Base-by-base conservation (phyloP, 305 asterid genomes). In the Plantago lanceolata region DNA sequence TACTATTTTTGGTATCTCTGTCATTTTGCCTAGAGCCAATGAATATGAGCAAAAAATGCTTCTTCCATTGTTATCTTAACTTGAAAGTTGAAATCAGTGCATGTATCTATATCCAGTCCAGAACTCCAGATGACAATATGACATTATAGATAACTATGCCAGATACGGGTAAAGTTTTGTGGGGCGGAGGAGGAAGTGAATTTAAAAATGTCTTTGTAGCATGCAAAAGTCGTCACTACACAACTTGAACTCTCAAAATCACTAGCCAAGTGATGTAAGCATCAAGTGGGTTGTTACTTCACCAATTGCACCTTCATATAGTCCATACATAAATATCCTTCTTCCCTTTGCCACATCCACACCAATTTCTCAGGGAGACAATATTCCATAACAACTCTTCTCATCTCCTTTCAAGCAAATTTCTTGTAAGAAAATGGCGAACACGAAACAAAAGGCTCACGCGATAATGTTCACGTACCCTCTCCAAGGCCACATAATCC, bases 401-500 rank as follows among this genome's bases (percentile, higher is more conserved):
- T 55, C 19, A 11, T 14, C 18, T 26, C 11, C 44, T 19, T 26
- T 28, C 5, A 28, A 55, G 43, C 40, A 55, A 12, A 21, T 55
- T 55, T 9, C 17, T 24, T 3, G 20, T 15, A 21, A 15, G 59
- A 54, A 55, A 55, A 55, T 55, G 60, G 14, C 43, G 19, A 28
- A 28, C 29, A 55, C 20, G 2, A 28, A 55, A 28, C 20, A 26
- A 57, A 64, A 70, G 53, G 64, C 26, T 37, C 73, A 78, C 7
- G 74, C 76, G 7, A 60, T 70, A 26, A 19, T 65, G 52, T 40
- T 77, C 24, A 48, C 71, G 15, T 49, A 64, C 52, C 66, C 78
- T 14, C 55, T 64, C 53, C 81, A 76, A 65, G 72, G 61, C 40
- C 81, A 65, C 64, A 17, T 66, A 19, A 76, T 56, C 43, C 81